These are phyloP conservation scores for Hymenoscyphus albidus DNA, from an alignment of 2,329 filamentous ascomycete genomes.

Conservation along the genomic window DNA sequence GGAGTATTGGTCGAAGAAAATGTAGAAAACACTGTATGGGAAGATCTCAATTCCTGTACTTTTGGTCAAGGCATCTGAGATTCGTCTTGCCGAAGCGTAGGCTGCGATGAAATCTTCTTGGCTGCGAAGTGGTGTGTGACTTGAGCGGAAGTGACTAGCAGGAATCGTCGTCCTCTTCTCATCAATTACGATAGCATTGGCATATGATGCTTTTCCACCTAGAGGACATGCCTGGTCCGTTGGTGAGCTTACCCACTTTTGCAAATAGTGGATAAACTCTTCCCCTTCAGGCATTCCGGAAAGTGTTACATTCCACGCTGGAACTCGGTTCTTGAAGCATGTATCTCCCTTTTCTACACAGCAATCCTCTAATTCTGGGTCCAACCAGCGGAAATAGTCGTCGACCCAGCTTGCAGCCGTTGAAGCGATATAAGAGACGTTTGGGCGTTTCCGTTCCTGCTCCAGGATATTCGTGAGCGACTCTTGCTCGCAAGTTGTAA, in stretches of 20 bases:
- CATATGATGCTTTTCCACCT: conserved; percentile 83
- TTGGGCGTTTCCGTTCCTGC: conserved; percentile 84
- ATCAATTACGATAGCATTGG: conserved; percentile 78
- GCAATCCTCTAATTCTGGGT: conserved; percentile 53
- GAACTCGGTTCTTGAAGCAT: conserved; percentile 75
- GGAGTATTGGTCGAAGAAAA: conserved; percentile 98
- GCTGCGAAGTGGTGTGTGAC: conserved; percentile 79
- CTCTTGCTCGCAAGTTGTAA: conserved; percentile 79
- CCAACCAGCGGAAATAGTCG: conserved; percentile 95
- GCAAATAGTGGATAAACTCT: conserved; percentile 85
- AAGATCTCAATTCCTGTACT: conserved; percentile 79
- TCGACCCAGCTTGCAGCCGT: conserved; percentile 95
- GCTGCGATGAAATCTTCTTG: conserved; percentile 92
- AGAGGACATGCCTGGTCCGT: conserved; percentile 83
- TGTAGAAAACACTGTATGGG: conserved; percentile 96
- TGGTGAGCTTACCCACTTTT: conserved; percentile 76
- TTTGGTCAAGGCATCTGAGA: conserved; percentile 69
- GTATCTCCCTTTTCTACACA: conserved; percentile 67
- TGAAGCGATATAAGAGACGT: conserved; percentile 83
- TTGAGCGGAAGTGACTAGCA: conserved; percentile 88
- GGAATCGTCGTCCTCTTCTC: conserved; percentile 61
- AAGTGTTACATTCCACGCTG: conserved; percentile 85
- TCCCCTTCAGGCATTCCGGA: conserved; percentile 86
- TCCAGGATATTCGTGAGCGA: conserved; percentile 89
- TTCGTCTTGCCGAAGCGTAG: conserved; percentile 84